Evolutionary conservation across 257 asterid genomes (phyloP), one percentile per base, ranked within the genome.

Genomic region (Gardenia jasminoides): DNA sequence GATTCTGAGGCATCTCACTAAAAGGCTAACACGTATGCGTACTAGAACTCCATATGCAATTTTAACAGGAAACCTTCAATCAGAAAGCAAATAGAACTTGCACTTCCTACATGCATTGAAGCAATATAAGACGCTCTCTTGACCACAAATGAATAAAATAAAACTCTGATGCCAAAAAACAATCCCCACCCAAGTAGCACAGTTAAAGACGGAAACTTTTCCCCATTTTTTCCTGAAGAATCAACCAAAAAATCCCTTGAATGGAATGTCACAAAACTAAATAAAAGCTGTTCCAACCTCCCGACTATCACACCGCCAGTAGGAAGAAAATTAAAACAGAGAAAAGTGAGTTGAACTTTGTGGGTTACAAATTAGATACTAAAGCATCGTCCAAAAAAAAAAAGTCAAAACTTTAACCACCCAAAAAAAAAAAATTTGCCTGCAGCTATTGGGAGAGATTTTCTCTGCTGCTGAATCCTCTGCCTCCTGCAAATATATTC

Each of bases 371-470:
- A 67, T 10, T 41, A 24, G 7, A 20, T 19, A 61, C 46, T 31
- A 77, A 44, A 26, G 17, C 62, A 62, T 11, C 13, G 67, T 26
- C 36, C 52, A 36, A n/a, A 16, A 54, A 54, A 54, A 52, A 52
- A 54, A 54, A 52, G 15, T 19, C 10, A 19, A 4, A 19, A 54
- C 62, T 19, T 54, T 4, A 62, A 71, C 59, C 41, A 36, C 41
- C 24, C 17, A 47, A 77, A 0, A 24, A 15, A 33, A 69, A 10
- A 8, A 62, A 66, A 72, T 15, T 7, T 81, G 88, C 98, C 97
- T 33, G 94, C 79, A 85, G 98, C 98, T 80, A 94, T 92, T 70
- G 98, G 97, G 58, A 94, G 81, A 73, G 91, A 68, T 89, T 83
- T 92, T 79, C 91, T 82, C 86, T 92, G 98, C 67, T 89, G 87